These are phyloP conservation scores for Penicillium vulpinum DNA, from an alignment of 2,329 filamentous ascomycete genomes.

Conservation along the genomic window DNA sequence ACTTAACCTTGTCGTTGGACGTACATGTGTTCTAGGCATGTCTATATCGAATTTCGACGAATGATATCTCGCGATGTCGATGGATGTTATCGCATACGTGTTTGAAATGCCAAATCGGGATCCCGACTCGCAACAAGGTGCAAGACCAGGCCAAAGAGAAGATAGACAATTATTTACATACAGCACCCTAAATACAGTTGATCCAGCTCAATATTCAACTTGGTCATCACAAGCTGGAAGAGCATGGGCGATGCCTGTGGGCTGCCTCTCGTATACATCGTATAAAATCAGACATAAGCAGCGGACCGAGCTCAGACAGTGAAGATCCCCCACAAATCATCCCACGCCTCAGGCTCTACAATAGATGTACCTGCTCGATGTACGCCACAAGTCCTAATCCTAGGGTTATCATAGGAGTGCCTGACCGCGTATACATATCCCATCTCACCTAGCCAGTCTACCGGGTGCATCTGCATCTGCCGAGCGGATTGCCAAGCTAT, in stretches of 20 bases:
- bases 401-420: background rate
- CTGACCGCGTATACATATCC: background rate
- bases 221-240: background rate
- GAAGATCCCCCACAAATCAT: slow-evolving; percentile 3
- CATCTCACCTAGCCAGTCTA: background rate
- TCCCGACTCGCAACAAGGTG: background rate
- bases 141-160: background rate
- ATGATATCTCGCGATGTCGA: background rate
- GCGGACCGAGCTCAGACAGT: background rate
- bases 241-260: background rate
- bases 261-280: background rate
- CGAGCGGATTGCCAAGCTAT: background rate
- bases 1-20: background rate
- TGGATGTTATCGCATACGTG: background rate
- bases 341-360: background rate
- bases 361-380: background rate
- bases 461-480: background rate
- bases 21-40: background rate
- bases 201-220: background rate
- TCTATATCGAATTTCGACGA: background rate
- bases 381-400: background rate
- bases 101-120: background rate
- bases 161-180: too few species aligned
- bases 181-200: background rate
- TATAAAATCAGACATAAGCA: background rate